Conservation (phyloP, 2,329 filamentous ascomycete species). For the Rhinocladiella similis region DNA sequence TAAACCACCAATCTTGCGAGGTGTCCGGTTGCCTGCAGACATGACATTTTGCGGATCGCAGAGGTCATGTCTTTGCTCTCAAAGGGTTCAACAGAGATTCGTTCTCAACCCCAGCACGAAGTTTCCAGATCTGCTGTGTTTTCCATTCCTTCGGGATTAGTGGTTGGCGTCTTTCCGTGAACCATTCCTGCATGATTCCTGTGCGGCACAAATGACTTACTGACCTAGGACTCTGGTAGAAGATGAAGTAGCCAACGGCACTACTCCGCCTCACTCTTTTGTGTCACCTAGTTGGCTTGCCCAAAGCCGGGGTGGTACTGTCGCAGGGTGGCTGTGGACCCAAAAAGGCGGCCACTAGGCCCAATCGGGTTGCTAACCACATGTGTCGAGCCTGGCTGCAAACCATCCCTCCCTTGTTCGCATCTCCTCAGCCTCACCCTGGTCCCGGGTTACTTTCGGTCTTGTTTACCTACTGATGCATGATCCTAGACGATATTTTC, state of each 20-base stretch:
- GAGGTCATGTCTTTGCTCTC: neutral
- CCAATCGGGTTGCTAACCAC: neutral
- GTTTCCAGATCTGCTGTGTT: no score
- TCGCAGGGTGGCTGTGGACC: neutral
- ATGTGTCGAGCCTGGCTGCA: neutral
- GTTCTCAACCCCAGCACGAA: neutral
- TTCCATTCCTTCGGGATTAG: neutral
- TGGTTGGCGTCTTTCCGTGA: neutral
- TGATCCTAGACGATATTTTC: no score
- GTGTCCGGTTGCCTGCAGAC: conserved; percentile 15
- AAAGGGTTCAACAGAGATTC: conserved; percentile 12
- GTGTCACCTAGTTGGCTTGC: neutral
- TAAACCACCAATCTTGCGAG: conserved; percentile 6
- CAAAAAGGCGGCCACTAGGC: neutral
- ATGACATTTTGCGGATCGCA: conserved; percentile 6
- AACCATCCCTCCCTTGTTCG: neutral
- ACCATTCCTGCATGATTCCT: neutral
- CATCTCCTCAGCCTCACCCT: neutral
- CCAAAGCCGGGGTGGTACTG: neutral
- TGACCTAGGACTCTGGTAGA: neutral
- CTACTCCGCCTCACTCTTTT: conserved; percentile 2
- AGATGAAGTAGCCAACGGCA: neutral
- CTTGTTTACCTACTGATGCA: no score
- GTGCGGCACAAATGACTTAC: neutral
- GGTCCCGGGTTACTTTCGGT: no score